phyloP scores from a whole-genome alignment of 768 basidiomycete species.

The Suillus subaureus region DNA sequence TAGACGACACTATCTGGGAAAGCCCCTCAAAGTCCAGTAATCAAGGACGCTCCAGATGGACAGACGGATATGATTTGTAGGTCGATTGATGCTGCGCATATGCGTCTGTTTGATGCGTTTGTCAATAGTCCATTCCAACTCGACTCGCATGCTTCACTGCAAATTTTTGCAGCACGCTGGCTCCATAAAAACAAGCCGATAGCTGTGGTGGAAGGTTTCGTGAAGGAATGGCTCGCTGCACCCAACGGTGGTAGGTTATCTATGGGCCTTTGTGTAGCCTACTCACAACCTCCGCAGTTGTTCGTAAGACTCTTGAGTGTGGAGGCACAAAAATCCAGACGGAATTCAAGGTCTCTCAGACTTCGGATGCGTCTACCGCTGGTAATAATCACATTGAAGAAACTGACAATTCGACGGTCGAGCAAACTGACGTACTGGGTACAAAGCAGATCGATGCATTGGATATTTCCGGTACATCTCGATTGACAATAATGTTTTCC shows the following conservation, averaged over 20 bases:
- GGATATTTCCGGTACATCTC: neutral
- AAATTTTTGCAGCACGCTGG: constrained; percentile 4
- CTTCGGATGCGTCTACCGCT: neutral
- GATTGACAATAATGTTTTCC: neutral
- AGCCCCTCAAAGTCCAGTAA: neutral
- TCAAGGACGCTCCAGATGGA: neutral
- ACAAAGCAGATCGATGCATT: neutral
- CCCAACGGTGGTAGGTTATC: constrained; percentile 2
- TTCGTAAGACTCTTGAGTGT: neutral
- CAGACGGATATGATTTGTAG: constrained; percentile 2
- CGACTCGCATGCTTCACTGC: neutral
- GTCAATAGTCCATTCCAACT: neutral
- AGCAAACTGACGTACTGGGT: too few relatives aligned
- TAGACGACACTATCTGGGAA: neutral
- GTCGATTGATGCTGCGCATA: neutral
- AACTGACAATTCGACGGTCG: neutral
- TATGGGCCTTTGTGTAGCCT: neutral
- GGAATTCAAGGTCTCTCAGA: constrained; percentile 2
- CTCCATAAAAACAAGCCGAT: neutral
- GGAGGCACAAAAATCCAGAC: neutral
- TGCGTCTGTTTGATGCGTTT: neutral
- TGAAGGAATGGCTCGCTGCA: constrained; percentile 3
- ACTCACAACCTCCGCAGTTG: neutral
- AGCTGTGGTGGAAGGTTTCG: neutral
- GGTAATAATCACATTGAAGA: neutral